Base-by-base conservation (phyloP, 2,329 filamentous ascomycete genomes). In the Colletotrichum sp. region DNA sequence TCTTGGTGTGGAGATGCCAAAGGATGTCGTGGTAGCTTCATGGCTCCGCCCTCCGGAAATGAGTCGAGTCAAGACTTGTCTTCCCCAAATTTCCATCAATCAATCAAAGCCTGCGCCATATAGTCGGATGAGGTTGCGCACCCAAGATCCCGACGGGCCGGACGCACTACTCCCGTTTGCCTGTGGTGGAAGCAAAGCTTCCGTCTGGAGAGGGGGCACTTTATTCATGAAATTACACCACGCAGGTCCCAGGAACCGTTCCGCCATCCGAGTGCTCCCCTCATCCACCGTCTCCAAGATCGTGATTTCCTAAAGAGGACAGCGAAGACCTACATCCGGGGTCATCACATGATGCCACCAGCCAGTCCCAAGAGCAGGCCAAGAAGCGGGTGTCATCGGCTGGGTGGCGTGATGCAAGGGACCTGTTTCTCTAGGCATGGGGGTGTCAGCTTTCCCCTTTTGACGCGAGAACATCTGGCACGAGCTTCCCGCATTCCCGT, bases 191-290 rank as follows among this genome's bases (percentile, higher is more conserved):
- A 38, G 70, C 21, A 65, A 76, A 69, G 43, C 70, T 64, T 75
- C 73, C 73, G 69, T 15, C 34, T 75, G 26, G 73, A 57, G 30
- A 34, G 61, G 63, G 68, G 55, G n/a, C 13, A 4, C 10, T 10
- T 65, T 65, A 15, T 65, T 36, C 61, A 55, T 30, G 2, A 32
- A 34, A n/a, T n/a, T 61, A 21, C 12, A 36, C 12, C 70, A 74
- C 72, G 74, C 74, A 75, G 74, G 74, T 73, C 74, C 74, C 74
- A 73, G 74, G 70, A 48, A 75, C 72, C 15, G 52, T 3, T 34
- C 10, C 34, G 4, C 6, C 8, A 9, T 36, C n/a, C 64, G 48
- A 69, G 58, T 28, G 28, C 18, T 13, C 58, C 36, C 34, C 16
- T 32, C 38, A 34, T 34, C 26, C 43, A 36, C 69, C 57, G 18